A percentile compares a stretch with the other conserved stretches of the same genome.
phyloP scores from a whole-genome alignment of 1,139 yeast genomes.

The Protomyces inundatus region DNA sequence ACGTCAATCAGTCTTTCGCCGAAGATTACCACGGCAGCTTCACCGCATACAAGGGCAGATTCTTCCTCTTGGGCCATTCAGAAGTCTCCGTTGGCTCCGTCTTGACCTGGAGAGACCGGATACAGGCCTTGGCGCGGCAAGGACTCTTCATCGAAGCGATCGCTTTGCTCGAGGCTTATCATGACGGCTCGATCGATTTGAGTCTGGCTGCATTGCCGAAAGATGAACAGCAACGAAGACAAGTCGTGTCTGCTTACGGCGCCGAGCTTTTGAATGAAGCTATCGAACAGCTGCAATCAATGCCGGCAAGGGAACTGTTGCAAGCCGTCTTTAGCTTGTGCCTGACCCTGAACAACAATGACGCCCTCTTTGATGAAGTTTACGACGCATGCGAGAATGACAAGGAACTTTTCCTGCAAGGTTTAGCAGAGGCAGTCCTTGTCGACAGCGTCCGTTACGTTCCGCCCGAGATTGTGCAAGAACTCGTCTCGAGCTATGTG shows the following conservation, averaged over 20 bases:
- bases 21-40: conserved; percentile 42
- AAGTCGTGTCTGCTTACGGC: conserved; percentile 40
- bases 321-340: conserved; percentile 40
- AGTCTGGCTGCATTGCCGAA: conserved; percentile 53
- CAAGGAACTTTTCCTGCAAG: conserved; percentile 46
- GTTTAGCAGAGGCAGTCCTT: conserved; percentile 51
- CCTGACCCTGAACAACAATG: conserved; percentile 41
- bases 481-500: conserved; percentile 52
- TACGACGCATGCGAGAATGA: conserved; percentile 46
- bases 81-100: conserved; percentile 54
- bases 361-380: conserved; percentile 49
- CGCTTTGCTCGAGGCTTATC: conserved; percentile 51
- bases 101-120: conserved; percentile 69
- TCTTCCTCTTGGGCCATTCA: conserved; percentile 49
- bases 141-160: conserved; percentile 56
- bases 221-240: conserved; percentile 44
- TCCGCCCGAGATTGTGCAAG: conserved; percentile 59
- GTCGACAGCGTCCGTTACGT: conserved; percentile 46
- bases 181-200: conserved; percentile 48
- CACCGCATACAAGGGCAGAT: conserved; percentile 44
- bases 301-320: neutral
- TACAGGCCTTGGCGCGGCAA: conserved; percentile 47
- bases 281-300: conserved; percentile 36
- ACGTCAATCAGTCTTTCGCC: conserved; percentile 32
- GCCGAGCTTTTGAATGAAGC: conserved; percentile 54